phyloP scores from a whole-genome alignment of 306 rosid genomes.

The Sechiopsis laciniata region DNA sequence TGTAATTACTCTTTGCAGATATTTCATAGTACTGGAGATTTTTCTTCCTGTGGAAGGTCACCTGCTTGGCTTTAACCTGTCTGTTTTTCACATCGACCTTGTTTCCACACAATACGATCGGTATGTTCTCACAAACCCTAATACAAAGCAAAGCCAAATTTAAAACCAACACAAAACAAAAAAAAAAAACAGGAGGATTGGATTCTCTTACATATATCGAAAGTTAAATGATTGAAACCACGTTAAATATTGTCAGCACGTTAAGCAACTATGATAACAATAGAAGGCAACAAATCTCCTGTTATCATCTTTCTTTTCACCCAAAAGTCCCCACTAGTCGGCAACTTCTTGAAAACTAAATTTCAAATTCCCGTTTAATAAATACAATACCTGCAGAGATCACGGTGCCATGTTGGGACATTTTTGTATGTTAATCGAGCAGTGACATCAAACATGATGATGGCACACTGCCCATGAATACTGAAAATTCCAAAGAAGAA shows the following conservation, averaged over 20 bases:
- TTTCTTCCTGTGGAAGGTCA: conserved; percentile 68
- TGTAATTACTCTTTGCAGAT: conserved; percentile 68
- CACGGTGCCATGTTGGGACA: conserved; percentile 75
- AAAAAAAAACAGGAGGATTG: too few relatives aligned
- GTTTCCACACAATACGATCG: conserved; percentile 68
- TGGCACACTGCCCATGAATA: conserved; percentile 56
- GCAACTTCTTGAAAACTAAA: neutral
- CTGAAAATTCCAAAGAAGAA: neutral
- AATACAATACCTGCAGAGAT: conserved; percentile 57
- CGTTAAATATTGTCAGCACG: neutral
- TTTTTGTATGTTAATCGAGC: conserved; percentile 62
- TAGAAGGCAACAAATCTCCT: conserved; percentile 12
- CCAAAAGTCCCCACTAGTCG: neutral
- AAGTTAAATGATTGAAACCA: neutral
- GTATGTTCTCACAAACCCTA: conserved; percentile 75
- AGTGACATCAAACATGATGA: conserved; percentile 70
- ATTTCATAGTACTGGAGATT: conserved; percentile 67
- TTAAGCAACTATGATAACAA: neutral
- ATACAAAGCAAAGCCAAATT: neutral
- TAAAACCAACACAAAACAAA: neutral
- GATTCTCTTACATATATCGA: too few relatives aligned
- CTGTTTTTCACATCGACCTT: conserved; percentile 77
- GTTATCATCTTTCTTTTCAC: too few relatives aligned
- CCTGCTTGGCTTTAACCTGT: conserved; percentile 74
- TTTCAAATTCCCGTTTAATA: too few relatives aligned